Evolutionary conservation across 352 stramenopile species (phyloP).

Genomic region (Thraustochytrium striatum): DNA sequence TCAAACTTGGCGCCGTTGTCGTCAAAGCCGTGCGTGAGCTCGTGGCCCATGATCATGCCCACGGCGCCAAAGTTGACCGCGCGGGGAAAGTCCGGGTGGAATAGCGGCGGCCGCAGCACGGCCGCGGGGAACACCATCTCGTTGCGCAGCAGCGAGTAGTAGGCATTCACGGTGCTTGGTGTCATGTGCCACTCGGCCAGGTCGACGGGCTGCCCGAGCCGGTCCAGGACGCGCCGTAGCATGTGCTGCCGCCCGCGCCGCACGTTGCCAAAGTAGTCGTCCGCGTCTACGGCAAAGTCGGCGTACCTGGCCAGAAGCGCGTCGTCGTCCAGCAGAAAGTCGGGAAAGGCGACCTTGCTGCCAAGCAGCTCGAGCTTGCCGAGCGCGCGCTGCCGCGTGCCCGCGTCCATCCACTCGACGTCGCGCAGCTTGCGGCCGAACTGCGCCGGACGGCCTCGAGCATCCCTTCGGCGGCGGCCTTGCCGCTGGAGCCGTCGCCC

Average conservation of each 20-base stretch:
- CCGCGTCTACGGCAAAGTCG: not conserved
- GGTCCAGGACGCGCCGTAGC: not conserved
- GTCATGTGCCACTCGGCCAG: conserved; percentile 41
- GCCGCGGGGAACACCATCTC: conserved; percentile 92
- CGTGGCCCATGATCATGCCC: conserved; percentile 85
- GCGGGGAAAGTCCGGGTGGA: conserved; percentile 69
- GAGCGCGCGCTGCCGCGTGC: not conserved
- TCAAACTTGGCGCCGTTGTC: conserved; percentile 80
- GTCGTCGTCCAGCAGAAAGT: conserved; percentile 38
- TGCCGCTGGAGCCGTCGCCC: not conserved
- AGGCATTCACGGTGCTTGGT: conserved; percentile 49
- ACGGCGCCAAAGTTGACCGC: conserved; percentile 88
- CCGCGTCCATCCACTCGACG: conserved; percentile 27
- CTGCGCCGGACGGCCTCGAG: not conserved
- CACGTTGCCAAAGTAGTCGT: conserved; percentile 35
- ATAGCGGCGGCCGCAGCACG: conserved; percentile 89
- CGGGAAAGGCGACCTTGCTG: conserved; percentile 3
- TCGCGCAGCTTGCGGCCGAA: not conserved
- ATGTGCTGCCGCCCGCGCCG: not conserved
- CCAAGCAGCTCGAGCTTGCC: not conserved
- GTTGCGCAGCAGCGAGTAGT: conserved; percentile 64
- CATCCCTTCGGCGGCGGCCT: not conserved
- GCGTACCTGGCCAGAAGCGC: not conserved
- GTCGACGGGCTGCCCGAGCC: not conserved
- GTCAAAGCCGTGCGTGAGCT: conserved; percentile 93